phyloP scores from a whole-genome alignment of 148 eudicot species.

The Beta vulgaris region DNA sequence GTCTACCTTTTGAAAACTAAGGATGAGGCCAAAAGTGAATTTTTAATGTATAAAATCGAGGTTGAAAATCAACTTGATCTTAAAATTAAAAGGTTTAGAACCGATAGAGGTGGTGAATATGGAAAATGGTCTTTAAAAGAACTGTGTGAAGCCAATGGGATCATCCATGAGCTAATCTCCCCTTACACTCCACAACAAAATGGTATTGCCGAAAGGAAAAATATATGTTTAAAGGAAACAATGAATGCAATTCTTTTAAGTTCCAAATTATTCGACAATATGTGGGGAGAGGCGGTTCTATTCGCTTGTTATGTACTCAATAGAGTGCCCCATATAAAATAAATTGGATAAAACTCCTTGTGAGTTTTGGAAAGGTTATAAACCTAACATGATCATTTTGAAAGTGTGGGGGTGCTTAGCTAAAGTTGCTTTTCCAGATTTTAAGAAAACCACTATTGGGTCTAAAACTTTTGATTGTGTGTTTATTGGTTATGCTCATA shows the following conservation, averaged over 20 bases:
- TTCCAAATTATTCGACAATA: background rate
- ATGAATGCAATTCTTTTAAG: conserved; percentile 1
- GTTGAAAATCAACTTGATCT: background rate
- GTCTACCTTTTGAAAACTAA: too few relatives aligned
- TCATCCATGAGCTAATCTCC: background rate
- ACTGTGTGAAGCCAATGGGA: background rate
- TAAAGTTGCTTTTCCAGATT: background rate
- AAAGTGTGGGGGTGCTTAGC: conserved; percentile 11
- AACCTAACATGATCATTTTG: background rate
- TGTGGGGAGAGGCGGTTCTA: conserved; percentile 8
- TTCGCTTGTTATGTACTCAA: conserved; percentile 6
- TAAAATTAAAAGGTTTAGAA: conserved; percentile 15
- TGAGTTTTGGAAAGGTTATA: conserved; percentile 9
- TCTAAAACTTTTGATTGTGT: conserved; percentile 7
- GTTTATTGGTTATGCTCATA: conserved; percentile 14
- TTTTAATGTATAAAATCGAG: background rate
- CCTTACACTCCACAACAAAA: background rate
- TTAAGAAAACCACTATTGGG: background rate
- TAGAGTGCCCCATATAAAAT: conserved; percentile 15
- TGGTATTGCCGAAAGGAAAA: conserved; percentile 1
- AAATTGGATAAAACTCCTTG: background rate
- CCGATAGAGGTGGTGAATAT: conserved; percentile 7
- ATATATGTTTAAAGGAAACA: background rate
- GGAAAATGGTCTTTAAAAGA: background rate
- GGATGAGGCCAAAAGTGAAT: too few relatives aligned